These are phyloP conservation scores for Heteromeles arbutifolia DNA, from an alignment of 306 rosid genomes.

Conservation along the genomic window DNA sequence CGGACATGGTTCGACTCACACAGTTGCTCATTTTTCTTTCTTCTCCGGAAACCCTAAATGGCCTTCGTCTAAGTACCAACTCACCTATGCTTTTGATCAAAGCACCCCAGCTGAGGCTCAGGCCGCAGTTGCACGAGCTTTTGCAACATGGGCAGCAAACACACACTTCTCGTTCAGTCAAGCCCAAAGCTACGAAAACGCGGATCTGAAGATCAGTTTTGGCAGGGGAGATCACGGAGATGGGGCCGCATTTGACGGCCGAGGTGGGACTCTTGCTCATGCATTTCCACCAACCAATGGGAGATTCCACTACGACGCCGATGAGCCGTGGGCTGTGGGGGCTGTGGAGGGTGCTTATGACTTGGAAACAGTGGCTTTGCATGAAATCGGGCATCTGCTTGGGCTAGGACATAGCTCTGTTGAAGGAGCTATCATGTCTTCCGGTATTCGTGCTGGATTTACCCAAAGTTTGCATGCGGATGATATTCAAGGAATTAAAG, in stretches of 20 bases:
- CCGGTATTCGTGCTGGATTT: background rate
- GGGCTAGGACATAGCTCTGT: slow-evolving; percentile 30
- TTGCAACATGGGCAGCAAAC: slow-evolving; percentile 16
- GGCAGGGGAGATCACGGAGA: slow-evolving; percentile 23
- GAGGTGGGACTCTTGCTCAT: slow-evolving; percentile 15
- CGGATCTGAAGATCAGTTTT: slow-evolving; percentile 16
- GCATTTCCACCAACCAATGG: slow-evolving; percentile 21
- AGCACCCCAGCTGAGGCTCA: background rate
- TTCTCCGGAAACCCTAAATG: background rate
- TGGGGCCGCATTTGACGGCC: slow-evolving; percentile 14
- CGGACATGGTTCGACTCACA: too few species aligned
- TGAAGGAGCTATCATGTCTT: slow-evolving; percentile 19
- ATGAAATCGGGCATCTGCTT: slow-evolving; percentile 31
- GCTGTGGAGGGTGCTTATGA: background rate
- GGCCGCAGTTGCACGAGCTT: slow-evolving; percentile 13
- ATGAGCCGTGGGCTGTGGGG: slow-evolving; percentile 17
- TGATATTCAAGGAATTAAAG: slow-evolving; percentile 27
- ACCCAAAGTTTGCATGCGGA: slow-evolving; percentile 20
- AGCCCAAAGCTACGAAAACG: background rate
- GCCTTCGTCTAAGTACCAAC: slow-evolving; percentile 17
- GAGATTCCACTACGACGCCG: slow-evolving; percentile 22
- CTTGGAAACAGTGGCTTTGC: slow-evolving; percentile 27
- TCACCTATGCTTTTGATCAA: slow-evolving; percentile 10
- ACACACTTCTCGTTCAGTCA: slow-evolving; percentile 11
- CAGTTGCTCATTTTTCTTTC: slow-evolving; percentile 12